Conservation (phyloP, 208 protist genomes). For the Trypanosoma conorhini region DNA sequence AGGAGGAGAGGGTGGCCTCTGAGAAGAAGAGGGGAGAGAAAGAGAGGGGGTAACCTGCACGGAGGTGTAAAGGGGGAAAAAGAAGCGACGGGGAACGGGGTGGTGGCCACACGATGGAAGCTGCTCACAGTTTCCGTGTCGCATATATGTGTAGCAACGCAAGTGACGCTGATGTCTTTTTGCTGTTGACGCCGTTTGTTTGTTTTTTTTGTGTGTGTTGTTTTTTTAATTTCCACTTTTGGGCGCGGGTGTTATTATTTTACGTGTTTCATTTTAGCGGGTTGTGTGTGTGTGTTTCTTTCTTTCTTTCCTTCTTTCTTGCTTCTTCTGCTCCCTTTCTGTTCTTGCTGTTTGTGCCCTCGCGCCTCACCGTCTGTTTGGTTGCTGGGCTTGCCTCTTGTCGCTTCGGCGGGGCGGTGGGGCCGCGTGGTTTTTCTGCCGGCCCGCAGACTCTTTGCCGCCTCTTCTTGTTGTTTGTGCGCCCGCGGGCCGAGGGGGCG, state of each 20-base stretch:
- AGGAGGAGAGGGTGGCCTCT: background rate
- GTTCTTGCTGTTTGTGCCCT: background rate
- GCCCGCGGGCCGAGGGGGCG: no score
- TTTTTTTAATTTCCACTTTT: slow-evolving; percentile 22
- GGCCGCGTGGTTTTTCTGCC: no score
- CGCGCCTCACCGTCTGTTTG: background rate
- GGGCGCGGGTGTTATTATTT: background rate
- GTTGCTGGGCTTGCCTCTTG: background rate
- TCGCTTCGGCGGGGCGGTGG: background rate
- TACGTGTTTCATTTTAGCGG: background rate
- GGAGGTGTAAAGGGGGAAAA: background rate
- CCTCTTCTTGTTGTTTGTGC: no score
- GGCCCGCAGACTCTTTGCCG: no score
- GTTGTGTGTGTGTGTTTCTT: slow-evolving; percentile 5
- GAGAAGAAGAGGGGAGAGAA: background rate
- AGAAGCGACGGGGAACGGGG: background rate
- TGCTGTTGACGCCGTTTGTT: background rate
- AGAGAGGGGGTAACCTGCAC: background rate
- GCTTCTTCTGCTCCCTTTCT: background rate
- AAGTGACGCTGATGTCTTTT: background rate
- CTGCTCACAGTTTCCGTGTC: background rate
- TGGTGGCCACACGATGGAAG: background rate
- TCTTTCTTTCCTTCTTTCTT: slow-evolving; percentile 21
- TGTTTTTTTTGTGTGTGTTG: background rate
- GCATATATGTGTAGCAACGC: background rate